Percentiles rank a stretch among this genome's conserved stretches.
phyloP scores from a whole-genome alignment of 129 eudicot genomes.

The Silybum marianum region DNA sequence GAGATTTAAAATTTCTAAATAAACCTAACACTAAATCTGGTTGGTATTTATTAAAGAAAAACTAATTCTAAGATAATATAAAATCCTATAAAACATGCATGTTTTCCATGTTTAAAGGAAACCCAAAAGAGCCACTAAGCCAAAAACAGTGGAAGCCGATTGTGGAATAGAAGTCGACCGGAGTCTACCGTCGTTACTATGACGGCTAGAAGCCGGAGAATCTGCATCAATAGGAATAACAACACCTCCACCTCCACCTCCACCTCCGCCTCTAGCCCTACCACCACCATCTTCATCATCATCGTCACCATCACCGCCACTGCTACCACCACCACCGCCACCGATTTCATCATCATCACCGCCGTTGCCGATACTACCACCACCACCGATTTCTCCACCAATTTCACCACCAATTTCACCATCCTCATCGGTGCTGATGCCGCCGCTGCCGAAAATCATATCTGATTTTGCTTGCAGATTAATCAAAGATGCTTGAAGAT shows the following conservation, averaged over 20 bases:
- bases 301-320: not conserved
- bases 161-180: not conserved
- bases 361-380: too few species aligned
- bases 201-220: not conserved
- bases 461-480: not conserved
- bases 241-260: not conserved
- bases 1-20: too few species aligned
- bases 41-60: too few species aligned
- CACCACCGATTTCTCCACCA: too few species aligned
- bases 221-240: not conserved
- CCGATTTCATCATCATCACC: too few species aligned
- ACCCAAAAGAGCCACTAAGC: not conserved
- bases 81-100: not conserved
- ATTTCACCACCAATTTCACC: too few species aligned
- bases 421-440: not conserved
- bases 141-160: conserved; percentile 1
- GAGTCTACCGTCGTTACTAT: conserved; percentile 3
- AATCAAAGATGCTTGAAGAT: not conserved
- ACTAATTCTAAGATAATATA: too few species aligned
- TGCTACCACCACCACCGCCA: too few species aligned
- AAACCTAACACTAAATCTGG: too few species aligned
- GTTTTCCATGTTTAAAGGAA: not conserved
- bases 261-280: too few species aligned
- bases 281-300: too few species aligned
- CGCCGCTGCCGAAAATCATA: not conserved